phyloP scores from a whole-genome alignment of 148 eudicot genomes.

The Spergularia marina region DNA sequence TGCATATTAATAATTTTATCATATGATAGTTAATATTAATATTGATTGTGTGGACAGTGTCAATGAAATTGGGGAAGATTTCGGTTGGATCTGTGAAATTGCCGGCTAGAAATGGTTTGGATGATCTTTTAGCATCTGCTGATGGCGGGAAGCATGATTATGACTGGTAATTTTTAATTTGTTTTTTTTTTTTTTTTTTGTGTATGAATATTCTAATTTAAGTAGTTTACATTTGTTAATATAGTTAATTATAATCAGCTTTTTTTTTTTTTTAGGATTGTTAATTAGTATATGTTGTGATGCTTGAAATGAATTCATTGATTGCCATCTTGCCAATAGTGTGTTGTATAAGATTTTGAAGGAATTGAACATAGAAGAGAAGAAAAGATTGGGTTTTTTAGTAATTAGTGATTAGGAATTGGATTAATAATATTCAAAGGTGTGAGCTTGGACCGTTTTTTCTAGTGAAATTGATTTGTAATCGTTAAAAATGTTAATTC shows the following conservation, averaged over 20 bases:
- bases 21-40: neutral
- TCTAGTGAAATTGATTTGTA: no score
- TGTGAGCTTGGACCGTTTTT: neutral
- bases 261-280: no score
- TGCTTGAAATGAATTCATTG: no score
- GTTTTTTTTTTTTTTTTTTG: neutral
- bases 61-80: constrained; percentile 74
- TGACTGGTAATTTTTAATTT: constrained; percentile 59
- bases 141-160: constrained; percentile 96
- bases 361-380: no score
- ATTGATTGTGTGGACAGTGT: constrained; percentile 27
- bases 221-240: no score
- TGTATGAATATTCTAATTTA: neutral
- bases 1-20: neutral
- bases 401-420: neutral
- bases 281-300: no score
- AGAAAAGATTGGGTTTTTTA: no score
- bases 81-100: constrained; percentile 76
- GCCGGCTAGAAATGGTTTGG: constrained; percentile 55
- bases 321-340: no score
- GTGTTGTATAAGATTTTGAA: no score
- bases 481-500: neutral
- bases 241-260: no score
- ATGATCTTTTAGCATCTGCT: constrained; percentile 63
- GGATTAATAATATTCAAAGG: neutral